Percentiles rank a stretch among this genome's conserved stretches.
Evolutionary conservation across 139 green algal species (phyloP).

Genomic region (Limnomonas spitsbergensis): DNA sequence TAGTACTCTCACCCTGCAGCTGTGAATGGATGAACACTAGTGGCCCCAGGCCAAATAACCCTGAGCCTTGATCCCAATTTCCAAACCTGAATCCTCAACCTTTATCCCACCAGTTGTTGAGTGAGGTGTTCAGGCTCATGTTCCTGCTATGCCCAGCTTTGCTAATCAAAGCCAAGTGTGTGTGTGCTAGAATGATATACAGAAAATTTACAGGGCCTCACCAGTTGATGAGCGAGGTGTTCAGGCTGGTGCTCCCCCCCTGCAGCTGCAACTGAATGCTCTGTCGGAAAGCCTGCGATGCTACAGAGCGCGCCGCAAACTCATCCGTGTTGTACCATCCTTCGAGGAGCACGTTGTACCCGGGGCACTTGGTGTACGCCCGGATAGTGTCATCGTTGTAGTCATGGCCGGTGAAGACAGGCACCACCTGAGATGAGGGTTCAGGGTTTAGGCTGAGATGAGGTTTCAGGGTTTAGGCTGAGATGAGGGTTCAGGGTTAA

Average conservation of each 20-base stretch:
- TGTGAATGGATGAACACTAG: no score
- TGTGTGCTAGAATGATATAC: not conserved
- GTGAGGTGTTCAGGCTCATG: not conserved
- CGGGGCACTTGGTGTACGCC: conserved; percentile 46
- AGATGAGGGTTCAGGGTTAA: not conserved
- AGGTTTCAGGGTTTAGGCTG: not conserved
- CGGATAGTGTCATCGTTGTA: conserved; percentile 39
- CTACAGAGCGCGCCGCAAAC: conserved; percentile 35
- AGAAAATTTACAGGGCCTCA: no score
- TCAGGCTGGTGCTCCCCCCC: no score
- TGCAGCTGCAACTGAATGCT: not conserved
- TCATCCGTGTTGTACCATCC: conserved; percentile 32
- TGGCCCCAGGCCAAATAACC: no score
- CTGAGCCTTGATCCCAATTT: not conserved
- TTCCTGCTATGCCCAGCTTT: not conserved
- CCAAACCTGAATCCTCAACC: not conserved
- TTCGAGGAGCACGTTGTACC: conserved; percentile 24
- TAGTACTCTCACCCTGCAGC: no score
- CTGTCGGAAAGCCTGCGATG: conserved; percentile 15
- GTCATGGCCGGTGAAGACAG: conserved; percentile 45
- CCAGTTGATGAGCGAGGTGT: conserved; percentile 11
- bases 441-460: not conserved
- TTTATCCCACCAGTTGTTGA: conserved; percentile 8
- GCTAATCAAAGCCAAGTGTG: no score
- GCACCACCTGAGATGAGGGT: conserved; percentile 16